Base-by-base conservation (phyloP, 768 basidiomycete genomes). In the Amanita inopinata region DNA sequence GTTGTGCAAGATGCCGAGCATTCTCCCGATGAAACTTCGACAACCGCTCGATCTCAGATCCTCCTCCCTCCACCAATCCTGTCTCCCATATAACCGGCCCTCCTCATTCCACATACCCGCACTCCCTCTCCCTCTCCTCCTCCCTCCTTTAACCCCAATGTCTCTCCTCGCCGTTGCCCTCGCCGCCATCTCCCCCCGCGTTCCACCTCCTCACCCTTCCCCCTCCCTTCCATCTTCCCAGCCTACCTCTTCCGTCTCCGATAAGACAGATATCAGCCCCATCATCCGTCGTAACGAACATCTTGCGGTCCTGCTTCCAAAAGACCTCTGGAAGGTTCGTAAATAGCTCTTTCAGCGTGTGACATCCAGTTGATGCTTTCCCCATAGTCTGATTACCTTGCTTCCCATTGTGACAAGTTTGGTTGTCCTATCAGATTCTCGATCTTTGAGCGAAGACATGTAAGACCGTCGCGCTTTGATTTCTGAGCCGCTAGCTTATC, bases 361-460 rank as follows among this genome's bases (percentile, higher is more conserved):
- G 18, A 33, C 11, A 2, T 24, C 17, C 37, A 35, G 4, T 32
- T 25, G 37, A 38, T 53, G 47, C 53, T 55, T 53, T 18, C 5
- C 45, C 35, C 33, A n/a, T 47, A 83, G 77, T 71, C 80, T 39
- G 85, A 88, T 59, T 62, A 67, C 3, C 59, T 73, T 10, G 75
- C 85, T 3, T 49, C 70, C 9, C 56, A 61, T 37, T 89, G 85
- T 65, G 84, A 88, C 63, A 84, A 74, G 56, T 80, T 84, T 48
- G 71, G 74, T 53, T 89, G 85, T 61, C 69, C 69, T 43, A 65
- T 70, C 48, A 59, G 58, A 38, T 88, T 88, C 58, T 72, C 76
- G 46, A 56, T 88, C 46, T 71, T 80, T 33, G 80, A 84, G 49
- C 81, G 85, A 48, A 76, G 77, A 62, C 85, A 89, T 56, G 81